Conservation (phyloP, 163 green algal species). For the Chloromonas sp. region DNA sequence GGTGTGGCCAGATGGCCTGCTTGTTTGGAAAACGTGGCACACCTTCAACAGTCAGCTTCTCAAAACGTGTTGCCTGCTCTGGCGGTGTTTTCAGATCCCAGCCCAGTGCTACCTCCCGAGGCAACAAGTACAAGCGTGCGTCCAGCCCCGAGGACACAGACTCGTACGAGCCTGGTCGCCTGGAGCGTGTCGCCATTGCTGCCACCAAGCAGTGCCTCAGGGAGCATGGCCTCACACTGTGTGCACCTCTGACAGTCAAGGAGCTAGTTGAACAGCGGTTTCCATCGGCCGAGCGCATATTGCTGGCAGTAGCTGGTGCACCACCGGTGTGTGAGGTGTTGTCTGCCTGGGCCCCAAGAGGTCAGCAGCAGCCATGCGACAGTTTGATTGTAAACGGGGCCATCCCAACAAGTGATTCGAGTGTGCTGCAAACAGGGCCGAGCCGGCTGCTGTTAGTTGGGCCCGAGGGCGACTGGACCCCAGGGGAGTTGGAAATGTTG, state of each 20-base stretch:
- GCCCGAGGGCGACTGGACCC: conserved; percentile 84
- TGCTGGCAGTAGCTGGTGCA: conserved; percentile 27
- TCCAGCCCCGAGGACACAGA: background rate
- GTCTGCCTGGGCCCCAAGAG: background rate
- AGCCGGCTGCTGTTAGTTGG: conserved; percentile 58
- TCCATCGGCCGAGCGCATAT: background rate
- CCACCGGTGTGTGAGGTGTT: background rate
- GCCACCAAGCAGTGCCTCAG: conserved; percentile 82
- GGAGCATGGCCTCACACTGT: conserved; percentile 52
- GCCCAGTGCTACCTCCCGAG: too few relatives aligned
- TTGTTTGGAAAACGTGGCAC: too few relatives aligned
- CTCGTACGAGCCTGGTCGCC: conserved; percentile 22
- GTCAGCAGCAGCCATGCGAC: too few relatives aligned
- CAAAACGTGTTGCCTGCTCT: too few relatives aligned
- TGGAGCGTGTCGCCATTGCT: conserved; percentile 63
- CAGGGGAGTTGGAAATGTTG: conserved; percentile 61
- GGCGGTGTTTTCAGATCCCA: too few relatives aligned
- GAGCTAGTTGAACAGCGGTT: conserved; percentile 13
- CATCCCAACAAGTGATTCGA: background rate
- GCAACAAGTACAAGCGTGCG: too few relatives aligned
- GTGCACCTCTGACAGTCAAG: conserved; percentile 26
- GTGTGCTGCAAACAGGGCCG: too few relatives aligned
- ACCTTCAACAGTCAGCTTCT: too few relatives aligned
- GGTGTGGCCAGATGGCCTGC: too few relatives aligned
- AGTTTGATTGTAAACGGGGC: too few relatives aligned